Conservation (phyloP, 345 rosid species). For the Microthlaspi erraticum region DNA sequence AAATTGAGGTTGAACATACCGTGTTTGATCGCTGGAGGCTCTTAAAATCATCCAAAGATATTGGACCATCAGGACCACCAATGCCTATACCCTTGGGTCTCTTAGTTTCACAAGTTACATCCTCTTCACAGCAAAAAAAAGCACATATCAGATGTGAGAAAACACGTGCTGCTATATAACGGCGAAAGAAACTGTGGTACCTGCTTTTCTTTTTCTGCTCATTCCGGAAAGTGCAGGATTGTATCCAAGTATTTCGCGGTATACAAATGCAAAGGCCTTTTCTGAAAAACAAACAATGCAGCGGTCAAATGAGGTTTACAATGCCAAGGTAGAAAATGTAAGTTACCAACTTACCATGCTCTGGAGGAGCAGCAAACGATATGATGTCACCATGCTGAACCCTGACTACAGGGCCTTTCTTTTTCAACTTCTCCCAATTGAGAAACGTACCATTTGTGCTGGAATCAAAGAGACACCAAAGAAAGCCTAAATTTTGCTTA, state of each 20-base stretch:
- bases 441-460: conserved; percentile 90
- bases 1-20: conserved; percentile 49
- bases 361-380: conserved; percentile 84
- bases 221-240: conserved; percentile 44
- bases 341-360: conserved; percentile 81
- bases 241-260: conserved; percentile 62
- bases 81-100: conserved; percentile 87
- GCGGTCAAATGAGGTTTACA: conserved; percentile 9
- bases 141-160: conserved; percentile 27
- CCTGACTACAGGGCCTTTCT: conserved; percentile 62
- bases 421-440: conserved; percentile 80
- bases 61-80: conserved; percentile 95
- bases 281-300: conserved; percentile 53
- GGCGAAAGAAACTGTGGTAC: conserved; percentile 46
- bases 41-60: conserved; percentile 94
- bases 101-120: conserved; percentile 62
- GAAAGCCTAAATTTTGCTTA: not conserved
- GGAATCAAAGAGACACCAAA: conserved; percentile 24
- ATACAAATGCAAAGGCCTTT: conserved; percentile 80
- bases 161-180: not conserved
- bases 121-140: conserved; percentile 59
- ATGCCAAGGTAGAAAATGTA: not conserved
- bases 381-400: conserved; percentile 86
- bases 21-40: conserved; percentile 92
- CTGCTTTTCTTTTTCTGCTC: conserved; percentile 73